Conservation (phyloP, 345 rosid species). For the Draba incana region DNA sequence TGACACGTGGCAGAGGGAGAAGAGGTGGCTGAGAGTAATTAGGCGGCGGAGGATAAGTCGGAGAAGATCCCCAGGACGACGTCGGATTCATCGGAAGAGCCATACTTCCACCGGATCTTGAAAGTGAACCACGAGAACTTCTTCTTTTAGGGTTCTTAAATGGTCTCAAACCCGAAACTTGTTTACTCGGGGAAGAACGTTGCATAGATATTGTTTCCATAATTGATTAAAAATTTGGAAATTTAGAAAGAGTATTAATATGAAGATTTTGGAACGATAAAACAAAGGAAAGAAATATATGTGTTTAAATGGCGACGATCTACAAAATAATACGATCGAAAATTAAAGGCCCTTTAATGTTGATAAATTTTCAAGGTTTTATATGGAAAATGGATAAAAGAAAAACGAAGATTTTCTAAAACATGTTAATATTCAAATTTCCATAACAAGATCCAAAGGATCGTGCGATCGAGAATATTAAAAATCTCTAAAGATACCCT, state of each 20-base stretch:
- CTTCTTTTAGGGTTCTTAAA: conserved; percentile 48
- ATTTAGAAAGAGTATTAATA: background rate
- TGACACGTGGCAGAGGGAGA: conserved; percentile 62
- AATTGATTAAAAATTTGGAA: background rate
- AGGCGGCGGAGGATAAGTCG: conserved; percentile 43
- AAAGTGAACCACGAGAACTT: conserved; percentile 40
- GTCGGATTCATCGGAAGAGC: conserved; percentile 37
- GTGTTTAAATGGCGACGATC: conserved; percentile 46
- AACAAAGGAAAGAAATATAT: background rate
- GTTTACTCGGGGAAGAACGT: conserved; percentile 41
- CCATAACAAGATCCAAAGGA: conserved; percentile 28
- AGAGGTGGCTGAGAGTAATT: conserved; percentile 59
- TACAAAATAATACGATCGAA: conserved; percentile 48
- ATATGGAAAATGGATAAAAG: no score
- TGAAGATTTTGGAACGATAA: conserved; percentile 6
- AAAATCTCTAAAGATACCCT: conserved; percentile 38
- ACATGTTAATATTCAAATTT: conserved; percentile 10
- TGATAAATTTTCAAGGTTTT: background rate
- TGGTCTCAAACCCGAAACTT: conserved; percentile 48
- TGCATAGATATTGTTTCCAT: conserved; percentile 54
- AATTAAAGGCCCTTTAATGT: conserved; percentile 5
- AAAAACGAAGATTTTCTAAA: conserved; percentile 11
- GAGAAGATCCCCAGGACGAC: conserved; percentile 30
- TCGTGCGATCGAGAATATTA: conserved; percentile 1
- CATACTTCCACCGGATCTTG: conserved; percentile 49